These are phyloP conservation scores for Phialemoniopsis sp. DNA, from an alignment of 2,329 filamentous ascomycete species.

Conservation along the genomic window DNA sequence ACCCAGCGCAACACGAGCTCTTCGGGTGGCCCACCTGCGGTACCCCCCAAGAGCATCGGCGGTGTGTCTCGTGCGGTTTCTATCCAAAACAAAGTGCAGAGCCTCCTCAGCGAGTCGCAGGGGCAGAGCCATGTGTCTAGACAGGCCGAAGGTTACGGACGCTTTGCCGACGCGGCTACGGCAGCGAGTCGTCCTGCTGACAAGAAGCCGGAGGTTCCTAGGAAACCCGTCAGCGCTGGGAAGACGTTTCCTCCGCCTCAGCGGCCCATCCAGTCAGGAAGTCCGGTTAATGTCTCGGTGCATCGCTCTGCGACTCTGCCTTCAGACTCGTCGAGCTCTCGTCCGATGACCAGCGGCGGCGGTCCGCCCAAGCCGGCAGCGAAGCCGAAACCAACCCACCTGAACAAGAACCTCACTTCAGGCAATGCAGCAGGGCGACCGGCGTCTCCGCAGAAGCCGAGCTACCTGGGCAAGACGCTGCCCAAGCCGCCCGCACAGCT, in stretches of 20 bases:
- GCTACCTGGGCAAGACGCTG: constrained; percentile 12
- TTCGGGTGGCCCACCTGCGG: constrained; percentile 27
- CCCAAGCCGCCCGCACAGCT: constrained; percentile 17
- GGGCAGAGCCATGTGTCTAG: constrained; percentile 51
- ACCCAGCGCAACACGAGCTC: constrained; percentile 53
- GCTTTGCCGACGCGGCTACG: constrained; percentile 62
- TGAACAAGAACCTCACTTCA: constrained; percentile 48
- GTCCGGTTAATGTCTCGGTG: constrained; percentile 5
- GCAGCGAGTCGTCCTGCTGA: constrained; percentile 30
- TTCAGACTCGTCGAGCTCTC: not conserved
- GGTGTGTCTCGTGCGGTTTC: constrained; percentile 66
- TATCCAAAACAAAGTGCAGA: constrained; percentile 90
- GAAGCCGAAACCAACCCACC: constrained; percentile 58
- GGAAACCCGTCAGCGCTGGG: constrained; percentile 42
- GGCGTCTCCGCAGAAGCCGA: constrained; percentile 40
- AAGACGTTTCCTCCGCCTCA: constrained; percentile 15
- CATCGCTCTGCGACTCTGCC: not conserved
- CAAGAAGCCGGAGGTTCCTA: constrained; percentile 37
- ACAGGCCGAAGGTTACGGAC: constrained; percentile 87
- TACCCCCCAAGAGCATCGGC: constrained; percentile 51
- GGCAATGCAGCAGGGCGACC: constrained; percentile 21
- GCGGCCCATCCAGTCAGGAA: constrained; percentile 13
- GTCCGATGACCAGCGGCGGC: not conserved
- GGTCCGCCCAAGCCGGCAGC: constrained; percentile 41
- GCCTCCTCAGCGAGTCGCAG: constrained; percentile 74